phyloP scores from a whole-genome alignment of 1,284 basidiomycete species.

The Cryptococcus amylolentus region DNA sequence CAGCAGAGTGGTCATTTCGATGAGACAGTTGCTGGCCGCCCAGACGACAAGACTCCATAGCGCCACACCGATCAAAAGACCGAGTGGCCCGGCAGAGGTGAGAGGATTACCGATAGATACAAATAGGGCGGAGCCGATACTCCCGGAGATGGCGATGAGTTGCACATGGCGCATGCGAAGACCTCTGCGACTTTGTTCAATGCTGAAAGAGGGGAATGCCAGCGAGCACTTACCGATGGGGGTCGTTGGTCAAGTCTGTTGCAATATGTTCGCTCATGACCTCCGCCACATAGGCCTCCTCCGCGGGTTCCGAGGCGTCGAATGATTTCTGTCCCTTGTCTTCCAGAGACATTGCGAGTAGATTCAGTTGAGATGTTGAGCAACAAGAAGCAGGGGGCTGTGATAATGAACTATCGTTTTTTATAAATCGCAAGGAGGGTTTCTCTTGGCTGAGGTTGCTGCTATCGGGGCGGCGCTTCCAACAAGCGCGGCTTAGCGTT shows the following conservation, averaged over 20 bases:
- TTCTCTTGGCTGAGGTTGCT: no score
- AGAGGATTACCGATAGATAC: slow-evolving; percentile 22
- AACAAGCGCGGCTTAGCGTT: no score
- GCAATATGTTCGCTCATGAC: background rate
- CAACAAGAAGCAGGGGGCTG: background rate
- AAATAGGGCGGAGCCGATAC: slow-evolving; percentile 24
- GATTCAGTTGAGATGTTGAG: background rate
- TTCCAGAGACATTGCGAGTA: slow-evolving; percentile 9
- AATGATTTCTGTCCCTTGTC: slow-evolving; percentile 4
- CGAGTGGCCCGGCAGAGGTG: slow-evolving; percentile 17
- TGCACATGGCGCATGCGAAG: slow-evolving; percentile 25
- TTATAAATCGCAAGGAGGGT: no score
- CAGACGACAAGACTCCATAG: slow-evolving; percentile 23
- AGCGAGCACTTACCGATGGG: slow-evolving; percentile 9
- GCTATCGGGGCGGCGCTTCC: background rate
- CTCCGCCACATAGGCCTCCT: background rate
- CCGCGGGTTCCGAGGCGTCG: background rate
- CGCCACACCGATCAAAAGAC: slow-evolving; percentile 18
- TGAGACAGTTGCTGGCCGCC: slow-evolving; percentile 21
- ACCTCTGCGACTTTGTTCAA: slow-evolving; percentile 15
- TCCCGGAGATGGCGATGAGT: slow-evolving; percentile 23
- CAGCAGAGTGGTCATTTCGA: slow-evolving; percentile 25
- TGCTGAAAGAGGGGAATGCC: background rate
- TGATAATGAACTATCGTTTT: no score
- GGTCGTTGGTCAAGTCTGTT: slow-evolving; percentile 11